Conservation (phyloP, 306 rosid species). For the Boehmeria nivea region DNA sequence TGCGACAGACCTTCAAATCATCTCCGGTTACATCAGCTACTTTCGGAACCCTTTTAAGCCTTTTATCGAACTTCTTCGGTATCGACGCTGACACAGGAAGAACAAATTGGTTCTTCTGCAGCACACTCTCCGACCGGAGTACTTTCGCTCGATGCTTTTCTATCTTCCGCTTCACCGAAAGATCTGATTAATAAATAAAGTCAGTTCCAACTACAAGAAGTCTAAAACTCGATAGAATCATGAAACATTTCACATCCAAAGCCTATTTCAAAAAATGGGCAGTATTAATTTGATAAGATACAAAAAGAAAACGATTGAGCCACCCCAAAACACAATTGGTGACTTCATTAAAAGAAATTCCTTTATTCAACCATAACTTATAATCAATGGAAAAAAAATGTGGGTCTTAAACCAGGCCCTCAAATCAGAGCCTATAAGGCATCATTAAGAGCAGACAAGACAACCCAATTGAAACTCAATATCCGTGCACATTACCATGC, state of each 20-base stretch:
- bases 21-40: conserved; percentile 23
- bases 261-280: background rate
- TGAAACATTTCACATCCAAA: too few relatives aligned
- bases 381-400: too few relatives aligned
- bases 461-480: too few relatives aligned
- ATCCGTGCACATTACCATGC: conserved; percentile 7
- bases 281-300: background rate
- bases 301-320: too few relatives aligned
- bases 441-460: too few relatives aligned
- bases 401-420: too few relatives aligned
- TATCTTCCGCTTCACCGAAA: conserved; percentile 76
- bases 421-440: conserved; percentile 13
- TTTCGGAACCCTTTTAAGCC: conserved; percentile 24
- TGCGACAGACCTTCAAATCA: conserved; percentile 44
- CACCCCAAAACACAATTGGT: too few relatives aligned
- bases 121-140: conserved; percentile 58
- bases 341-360: too few relatives aligned
- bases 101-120: conserved; percentile 75
- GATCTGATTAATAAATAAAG: conserved; percentile 39
- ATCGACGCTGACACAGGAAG: conserved; percentile 64
- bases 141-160: conserved; percentile 80
- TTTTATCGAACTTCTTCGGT: conserved; percentile 52
- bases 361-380: too few relatives aligned
- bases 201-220: conserved; percentile 2
- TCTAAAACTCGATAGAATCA: too few relatives aligned